Evolutionary conservation across 2,329 filamentous ascomycete genomes (phyloP), one percentile per base, ranked within the genome.

Genomic region (Penicillium sp.): DNA sequence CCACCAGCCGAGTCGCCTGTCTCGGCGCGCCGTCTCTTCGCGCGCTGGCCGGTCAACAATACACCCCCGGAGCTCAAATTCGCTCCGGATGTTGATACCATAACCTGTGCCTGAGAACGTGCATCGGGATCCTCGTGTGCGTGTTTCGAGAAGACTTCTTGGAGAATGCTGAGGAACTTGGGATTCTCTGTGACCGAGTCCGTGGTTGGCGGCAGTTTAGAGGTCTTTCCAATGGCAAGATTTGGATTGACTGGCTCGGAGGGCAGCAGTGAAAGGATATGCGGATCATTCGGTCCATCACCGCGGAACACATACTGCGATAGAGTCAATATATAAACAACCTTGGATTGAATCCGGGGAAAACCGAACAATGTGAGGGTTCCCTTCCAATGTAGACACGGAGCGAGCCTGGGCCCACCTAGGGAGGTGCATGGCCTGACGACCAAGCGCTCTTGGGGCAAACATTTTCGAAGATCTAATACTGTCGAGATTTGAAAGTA

Each of bases 91-190:
- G 80, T 79, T 2, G 81, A 84, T 5, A 79, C 78, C 73, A 83
- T 85, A 47, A 82, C 80, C 35, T 80, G 75, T 3, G 83, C 83
- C 68, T 85, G 81, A 2, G 79, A 78, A 54, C 80, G 73, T 10
- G 84, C 78, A 18, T 77, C 75, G 0, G 81, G 81, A 54, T 86
- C 83, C 45, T 77, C 64, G 18, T 75, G 71, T 1, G 82, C 83
- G 63, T 84, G 69, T 31, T 79, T 68, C 25, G 75, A 69, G 49
- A 85, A 71, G 6, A 84, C 79, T 3, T 78, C 76, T 58, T 84
- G 80, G 0, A 86, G 69, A 45, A 83, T 79, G 10, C 71, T 63
- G 18, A 84, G 69, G 65, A 86, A 85, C 3, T 73, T 67, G 0
- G 74, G 76, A 63, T 86, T 86, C 58, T 82, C 77, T 27, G 67